Percentiles rank a stretch among this genome's conserved stretches.
phyloP scores from a whole-genome alignment of 345 rosid genomes.

The Eucalyptus virginea region DNA sequence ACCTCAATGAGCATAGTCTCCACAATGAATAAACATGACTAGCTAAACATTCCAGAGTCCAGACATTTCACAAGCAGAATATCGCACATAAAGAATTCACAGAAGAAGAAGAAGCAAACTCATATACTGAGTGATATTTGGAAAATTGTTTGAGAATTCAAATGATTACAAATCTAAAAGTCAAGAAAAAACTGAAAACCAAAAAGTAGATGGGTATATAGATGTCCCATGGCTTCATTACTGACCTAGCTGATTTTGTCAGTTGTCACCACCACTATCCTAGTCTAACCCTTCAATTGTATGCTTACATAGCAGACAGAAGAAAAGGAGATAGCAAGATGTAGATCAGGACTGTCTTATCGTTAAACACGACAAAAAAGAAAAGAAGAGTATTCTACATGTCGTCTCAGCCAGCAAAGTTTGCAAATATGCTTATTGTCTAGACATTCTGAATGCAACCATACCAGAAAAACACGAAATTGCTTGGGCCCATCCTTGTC shows the following conservation, averaged over 20 bases:
- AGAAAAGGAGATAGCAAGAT: background rate
- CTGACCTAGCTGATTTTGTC: background rate
- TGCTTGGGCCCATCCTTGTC: slow-evolving; percentile 54
- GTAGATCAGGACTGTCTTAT: background rate
- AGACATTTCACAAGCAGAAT: background rate
- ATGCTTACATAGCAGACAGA: background rate
- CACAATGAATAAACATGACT: background rate
- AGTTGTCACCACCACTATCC: background rate
- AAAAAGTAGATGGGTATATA: background rate
- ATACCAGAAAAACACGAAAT: slow-evolving; percentile 61
- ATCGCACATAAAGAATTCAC: background rate
- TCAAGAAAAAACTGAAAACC: background rate
- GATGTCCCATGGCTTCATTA: background rate
- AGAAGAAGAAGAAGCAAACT: background rate
- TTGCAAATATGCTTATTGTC: background rate
- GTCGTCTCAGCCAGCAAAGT: background rate
- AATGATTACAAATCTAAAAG: background rate
- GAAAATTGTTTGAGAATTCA: background rate
- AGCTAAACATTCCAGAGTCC: background rate
- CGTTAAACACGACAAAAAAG: background rate
- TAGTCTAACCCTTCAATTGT: background rate
- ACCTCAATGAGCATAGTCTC: background rate
- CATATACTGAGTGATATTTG: background rate
- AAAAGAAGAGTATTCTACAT: background rate
- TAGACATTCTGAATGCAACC: background rate